Evolutionary conservation across 73 alveolate genomes (phyloP).

Genomic region (Urostyla sp.): DNA sequence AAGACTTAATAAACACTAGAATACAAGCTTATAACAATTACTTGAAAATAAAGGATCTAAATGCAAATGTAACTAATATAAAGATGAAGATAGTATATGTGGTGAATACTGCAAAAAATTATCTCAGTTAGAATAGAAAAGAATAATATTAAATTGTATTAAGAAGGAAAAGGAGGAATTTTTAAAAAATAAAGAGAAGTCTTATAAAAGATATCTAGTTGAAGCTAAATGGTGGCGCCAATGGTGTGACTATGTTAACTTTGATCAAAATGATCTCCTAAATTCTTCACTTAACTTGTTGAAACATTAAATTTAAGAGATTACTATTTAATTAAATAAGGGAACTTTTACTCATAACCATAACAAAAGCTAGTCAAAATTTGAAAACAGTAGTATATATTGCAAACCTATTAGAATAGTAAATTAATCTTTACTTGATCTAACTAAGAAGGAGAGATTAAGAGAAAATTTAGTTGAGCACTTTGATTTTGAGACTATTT

Average conservation of each 20-base stretch:
- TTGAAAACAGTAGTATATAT: slow-evolving; percentile 30
- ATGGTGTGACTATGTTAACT: slow-evolving; percentile 56
- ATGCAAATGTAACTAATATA: background rate
- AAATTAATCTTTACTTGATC: slow-evolving; percentile 3
- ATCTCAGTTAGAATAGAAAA: slow-evolving; percentile 1
- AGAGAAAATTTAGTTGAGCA: slow-evolving; percentile 61
- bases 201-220: slow-evolving; percentile 6
- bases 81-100: background rate
- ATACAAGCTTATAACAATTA: slow-evolving; percentile 27
- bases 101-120: slow-evolving; percentile 25
- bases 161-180: slow-evolving; percentile 21
- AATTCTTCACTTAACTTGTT: background rate
- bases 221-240: slow-evolving; percentile 59
- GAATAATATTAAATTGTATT: background rate
- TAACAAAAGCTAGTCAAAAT: slow-evolving; percentile 10
- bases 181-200: slow-evolving; percentile 5
- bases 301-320: background rate
- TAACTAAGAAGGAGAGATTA: slow-evolving; percentile 21
- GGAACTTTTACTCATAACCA: background rate
- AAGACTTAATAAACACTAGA: slow-evolving; percentile 8
- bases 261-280: slow-evolving; percentile 9
- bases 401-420: slow-evolving; percentile 30
- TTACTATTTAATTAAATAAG: background rate
- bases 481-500: slow-evolving; percentile 47
- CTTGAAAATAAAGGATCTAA: slow-evolving; percentile 39